phyloP scores from a whole-genome alignment of 305 asterid genomes.

The Solanum hybrid region DNA sequence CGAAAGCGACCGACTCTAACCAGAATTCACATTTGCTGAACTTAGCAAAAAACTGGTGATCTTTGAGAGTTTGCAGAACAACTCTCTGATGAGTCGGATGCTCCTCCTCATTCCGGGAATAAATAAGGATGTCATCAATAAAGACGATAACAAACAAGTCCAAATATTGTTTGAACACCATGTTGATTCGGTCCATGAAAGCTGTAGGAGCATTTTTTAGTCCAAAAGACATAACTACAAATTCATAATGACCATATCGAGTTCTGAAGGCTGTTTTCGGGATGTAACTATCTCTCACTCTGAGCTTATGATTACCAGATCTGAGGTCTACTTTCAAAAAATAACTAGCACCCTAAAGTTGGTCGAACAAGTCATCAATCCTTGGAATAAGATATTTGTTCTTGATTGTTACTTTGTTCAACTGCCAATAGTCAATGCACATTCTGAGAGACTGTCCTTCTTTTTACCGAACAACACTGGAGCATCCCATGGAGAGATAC shows the following conservation, averaged over 20 bases:
- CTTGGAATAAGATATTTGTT: not conserved
- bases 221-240: not conserved
- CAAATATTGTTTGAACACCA: not conserved
- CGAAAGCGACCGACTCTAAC: not conserved
- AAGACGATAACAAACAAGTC: not conserved
- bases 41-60: not conserved
- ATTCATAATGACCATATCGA: not conserved
- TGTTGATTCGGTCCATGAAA: not conserved
- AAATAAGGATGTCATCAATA: not conserved
- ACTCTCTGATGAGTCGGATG: not conserved
- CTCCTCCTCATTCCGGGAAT: fast-evolving
- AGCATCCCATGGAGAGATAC: not conserved
- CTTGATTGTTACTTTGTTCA: not conserved
- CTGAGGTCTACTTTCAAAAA: not conserved
- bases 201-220: not conserved
- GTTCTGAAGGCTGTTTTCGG: not conserved
- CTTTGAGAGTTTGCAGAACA: not conserved
- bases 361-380: not conserved
- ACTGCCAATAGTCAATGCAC: not conserved
- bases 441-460: not conserved
- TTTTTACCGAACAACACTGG: too few relatives aligned
- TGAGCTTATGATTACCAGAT: not conserved
- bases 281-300: not conserved
- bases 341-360: not conserved
- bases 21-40: not conserved